phyloP scores from a whole-genome alignment of 2,329 filamentous ascomycete genomes.

The Apiospora pterosperma region DNA sequence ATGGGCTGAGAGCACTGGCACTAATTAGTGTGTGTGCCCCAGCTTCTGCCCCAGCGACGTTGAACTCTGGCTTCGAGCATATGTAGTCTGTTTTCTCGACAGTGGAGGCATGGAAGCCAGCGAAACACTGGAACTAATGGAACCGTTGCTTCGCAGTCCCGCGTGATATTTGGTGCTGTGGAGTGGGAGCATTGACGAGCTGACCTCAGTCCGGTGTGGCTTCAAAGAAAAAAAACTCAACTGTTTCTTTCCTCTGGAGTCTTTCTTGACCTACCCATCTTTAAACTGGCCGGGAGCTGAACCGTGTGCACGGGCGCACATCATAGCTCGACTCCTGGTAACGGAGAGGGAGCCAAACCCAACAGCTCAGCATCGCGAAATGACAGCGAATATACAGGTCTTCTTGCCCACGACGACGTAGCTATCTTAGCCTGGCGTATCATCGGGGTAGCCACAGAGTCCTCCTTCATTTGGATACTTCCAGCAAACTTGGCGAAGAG shows the following conservation, averaged over 20 bases:
- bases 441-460: too few relatives aligned
- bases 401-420: too few relatives aligned
- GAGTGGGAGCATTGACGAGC: too few relatives aligned
- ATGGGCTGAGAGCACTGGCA: not conserved
- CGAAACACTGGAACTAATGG: too few relatives aligned
- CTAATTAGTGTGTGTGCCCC: not conserved
- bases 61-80: not conserved
- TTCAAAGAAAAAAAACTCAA: not conserved
- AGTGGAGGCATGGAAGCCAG: not conserved
- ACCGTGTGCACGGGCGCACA: not conserved
- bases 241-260: not conserved
- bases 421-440: too few relatives aligned
- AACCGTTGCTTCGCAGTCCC: too few relatives aligned
- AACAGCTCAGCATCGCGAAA: not conserved
- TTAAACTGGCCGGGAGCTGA: not conserved
- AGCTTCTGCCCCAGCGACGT: too few relatives aligned
- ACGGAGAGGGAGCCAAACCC: not conserved
- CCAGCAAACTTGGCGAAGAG: too few relatives aligned
- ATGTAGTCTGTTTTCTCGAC: not conserved
- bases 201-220: not conserved
- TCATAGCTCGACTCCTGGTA: not conserved
- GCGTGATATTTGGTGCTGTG: too few relatives aligned
- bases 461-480: too few relatives aligned
- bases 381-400: too few relatives aligned
- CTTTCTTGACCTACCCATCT: not conserved